Evolutionary conservation across 768 basidiomycete genomes (phyloP), one percentile per base, ranked within the genome.

Genomic region (Macrolepiota dolichaula): DNA sequence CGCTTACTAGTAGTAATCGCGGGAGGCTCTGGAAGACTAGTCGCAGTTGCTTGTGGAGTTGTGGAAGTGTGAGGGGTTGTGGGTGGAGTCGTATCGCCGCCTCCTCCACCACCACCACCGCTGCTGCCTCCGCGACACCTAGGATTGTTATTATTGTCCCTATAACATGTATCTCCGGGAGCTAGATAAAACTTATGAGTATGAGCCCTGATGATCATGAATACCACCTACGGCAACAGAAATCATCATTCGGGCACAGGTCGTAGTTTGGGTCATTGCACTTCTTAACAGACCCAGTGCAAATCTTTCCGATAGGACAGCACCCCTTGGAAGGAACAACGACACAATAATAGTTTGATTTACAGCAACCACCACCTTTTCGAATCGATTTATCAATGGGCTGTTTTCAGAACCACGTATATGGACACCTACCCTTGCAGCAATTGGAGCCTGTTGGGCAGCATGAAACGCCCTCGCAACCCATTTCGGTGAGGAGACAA

Each of bases 341-440:
- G 37, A 46, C 51, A 22, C 51, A 59, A 35, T 59, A 59, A 4
- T 42, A 13, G 29, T 32, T 24, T 10, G 59, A 22, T 12, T 36
- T 42, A 32, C 59, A 59, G 32, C 59, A 59, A 25, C 38, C 40
- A 29, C 59, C 59, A 11, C 51, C 51, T 59, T 35, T 22, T 7
- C n/a, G 32, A 32, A 9, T 22, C 6, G 27, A 38, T 17, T 32
- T 11, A 24, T 44, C 42, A 17, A 38, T 40, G 11, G 17, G n/a
- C n/a, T 35, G 25, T 37, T 37, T n/a, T 49, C 7, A 35, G 10
- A 57, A n/a, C 6, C 32, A 37, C 11, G 49, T 24, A 36, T 11
- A 36, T 13, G 9, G 9, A 35, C 4, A 52, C 58, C 25, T 29
- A 53, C 59, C 51, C 10, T 47, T 59, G 32, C 59, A 59, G 38